A percentile compares a stretch with the other conserved stretches of the same genome.
These are phyloP conservation scores for Citrus sp. DNA, from an alignment of 345 rosid genomes.

Conservation along the genomic window DNA sequence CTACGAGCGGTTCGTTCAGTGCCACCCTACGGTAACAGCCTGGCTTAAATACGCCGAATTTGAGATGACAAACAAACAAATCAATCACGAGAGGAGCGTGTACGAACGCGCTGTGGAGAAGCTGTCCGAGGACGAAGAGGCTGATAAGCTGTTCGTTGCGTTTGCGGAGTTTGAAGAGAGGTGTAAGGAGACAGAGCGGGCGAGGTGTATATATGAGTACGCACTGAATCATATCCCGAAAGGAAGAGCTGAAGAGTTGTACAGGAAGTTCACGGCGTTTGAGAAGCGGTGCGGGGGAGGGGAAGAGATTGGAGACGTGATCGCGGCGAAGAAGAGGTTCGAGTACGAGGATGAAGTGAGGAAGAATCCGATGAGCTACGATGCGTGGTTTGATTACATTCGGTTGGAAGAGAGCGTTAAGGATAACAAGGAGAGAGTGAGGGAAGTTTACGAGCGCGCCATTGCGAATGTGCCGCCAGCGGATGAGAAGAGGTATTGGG, in stretches of 20 bases:
- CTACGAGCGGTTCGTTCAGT: conserved; percentile 62
- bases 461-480: conserved; percentile 82
- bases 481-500: conserved; percentile 85
- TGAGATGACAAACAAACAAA: conserved; percentile 76
- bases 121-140: conserved; percentile 76
- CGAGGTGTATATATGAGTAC: conserved; percentile 74
- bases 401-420: conserved; percentile 72
- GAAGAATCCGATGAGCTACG: conserved; percentile 76
- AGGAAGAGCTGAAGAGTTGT: conserved; percentile 80
- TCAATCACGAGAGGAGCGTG: conserved; percentile 49
- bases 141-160: conserved; percentile 63
- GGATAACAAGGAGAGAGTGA: conserved; percentile 43
- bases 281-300: conserved; percentile 80
- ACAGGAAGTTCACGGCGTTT: conserved; percentile 67
- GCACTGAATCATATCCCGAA: conserved; percentile 79
- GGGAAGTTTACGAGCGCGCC: conserved; percentile 80
- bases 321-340: conserved; percentile 81
- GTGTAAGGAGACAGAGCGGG: conserved; percentile 71
- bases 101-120: conserved; percentile 73
- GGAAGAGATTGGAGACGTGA: conserved; percentile 84
- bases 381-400: conserved; percentile 79
- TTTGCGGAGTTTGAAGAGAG: conserved; percentile 89
- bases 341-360: conserved; percentile 84
- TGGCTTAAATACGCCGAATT: conserved; percentile 74
- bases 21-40: conserved; percentile 67